phyloP scores from a whole-genome alignment of 441 rosid genomes.

The Kokia cookei region DNA sequence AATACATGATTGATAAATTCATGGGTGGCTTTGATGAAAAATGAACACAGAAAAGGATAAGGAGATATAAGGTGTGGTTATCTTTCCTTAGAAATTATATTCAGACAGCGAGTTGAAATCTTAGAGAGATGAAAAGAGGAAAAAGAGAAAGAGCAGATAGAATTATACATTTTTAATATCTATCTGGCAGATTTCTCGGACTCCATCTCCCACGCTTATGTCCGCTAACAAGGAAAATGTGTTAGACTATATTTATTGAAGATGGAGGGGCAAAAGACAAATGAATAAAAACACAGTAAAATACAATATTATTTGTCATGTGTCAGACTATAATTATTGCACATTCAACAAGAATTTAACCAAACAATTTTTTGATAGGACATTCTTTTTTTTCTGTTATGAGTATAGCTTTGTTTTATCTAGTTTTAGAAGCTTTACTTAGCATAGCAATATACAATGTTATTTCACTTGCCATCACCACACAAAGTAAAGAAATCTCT shows the following conservation, averaged over 20 bases:
- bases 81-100: not conserved
- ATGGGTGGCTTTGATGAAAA: not conserved
- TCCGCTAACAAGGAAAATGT: conserved; percentile 26
- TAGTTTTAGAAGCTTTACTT: not conserved
- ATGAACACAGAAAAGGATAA: not conserved
- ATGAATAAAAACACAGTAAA: not conserved
- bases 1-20: not conserved
- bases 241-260: conserved; percentile 9
- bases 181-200: conserved; percentile 23
- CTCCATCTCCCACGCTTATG: conserved; percentile 26
- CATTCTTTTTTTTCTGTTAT: not conserved
- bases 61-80: not conserved
- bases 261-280: not conserved
- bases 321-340: not conserved
- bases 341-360: not conserved
- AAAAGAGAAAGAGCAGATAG: conserved; percentile 27
- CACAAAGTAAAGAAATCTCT: not conserved
- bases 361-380: not conserved
- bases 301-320: not conserved
- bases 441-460: not conserved
- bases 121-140: not conserved
- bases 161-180: conserved; percentile 28
- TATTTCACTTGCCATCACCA: not conserved
- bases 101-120: not conserved
- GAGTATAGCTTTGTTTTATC: not conserved